phyloP scores from a whole-genome alignment of 768 basidiomycete genomes.

The Xanthoconium purpureum region DNA sequence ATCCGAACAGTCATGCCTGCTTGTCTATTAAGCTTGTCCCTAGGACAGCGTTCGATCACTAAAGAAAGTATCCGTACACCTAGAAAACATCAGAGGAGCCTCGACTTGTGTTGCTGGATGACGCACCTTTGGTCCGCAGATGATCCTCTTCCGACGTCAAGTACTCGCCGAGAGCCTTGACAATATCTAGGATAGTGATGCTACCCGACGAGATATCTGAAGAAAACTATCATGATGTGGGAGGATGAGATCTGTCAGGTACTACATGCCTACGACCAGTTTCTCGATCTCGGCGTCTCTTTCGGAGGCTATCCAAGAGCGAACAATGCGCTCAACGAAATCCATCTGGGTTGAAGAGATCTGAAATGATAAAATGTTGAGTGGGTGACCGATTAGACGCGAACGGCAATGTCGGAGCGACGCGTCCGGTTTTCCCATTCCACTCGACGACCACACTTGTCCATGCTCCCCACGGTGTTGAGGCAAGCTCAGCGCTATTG shows the following conservation, averaged over 20 bases:
- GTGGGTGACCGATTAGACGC: slow-evolving; percentile 8
- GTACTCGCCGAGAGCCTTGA: slow-evolving; percentile 84
- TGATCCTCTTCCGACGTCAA: slow-evolving; percentile 83
- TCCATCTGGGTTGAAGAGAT: slow-evolving; percentile 34
- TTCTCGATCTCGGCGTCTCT: slow-evolving; percentile 58
- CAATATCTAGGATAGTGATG: slow-evolving; percentile 67
- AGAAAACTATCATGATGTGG: neutral
- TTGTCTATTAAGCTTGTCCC: slow-evolving; percentile 69
- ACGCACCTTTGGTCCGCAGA: slow-evolving; percentile 72
- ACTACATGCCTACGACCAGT: slow-evolving; percentile 58
- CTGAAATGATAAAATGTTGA: neutral
- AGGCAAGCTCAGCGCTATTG: slow-evolving; percentile 16
- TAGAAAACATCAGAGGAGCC: slow-evolving; percentile 30
- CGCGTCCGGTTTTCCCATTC: slow-evolving; percentile 4
- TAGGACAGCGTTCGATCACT: slow-evolving; percentile 60
- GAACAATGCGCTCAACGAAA: slow-evolving; percentile 49
- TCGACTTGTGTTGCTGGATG: neutral
- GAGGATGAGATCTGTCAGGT: neutral
- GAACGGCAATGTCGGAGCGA: slow-evolving; percentile 1
- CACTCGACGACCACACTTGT: neutral
- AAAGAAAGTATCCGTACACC: slow-evolving; percentile 82
- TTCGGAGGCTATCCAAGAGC: slow-evolving; percentile 70
- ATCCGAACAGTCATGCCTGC: slow-evolving; percentile 53
- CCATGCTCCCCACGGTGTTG: slow-evolving; percentile 24
- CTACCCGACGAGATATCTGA: slow-evolving; percentile 54